Percentiles rank a stretch among this genome's conserved stretches.
Conservation (phyloP, 495 filamentous ascomycete species). For the Penicillium steckii region DNA sequence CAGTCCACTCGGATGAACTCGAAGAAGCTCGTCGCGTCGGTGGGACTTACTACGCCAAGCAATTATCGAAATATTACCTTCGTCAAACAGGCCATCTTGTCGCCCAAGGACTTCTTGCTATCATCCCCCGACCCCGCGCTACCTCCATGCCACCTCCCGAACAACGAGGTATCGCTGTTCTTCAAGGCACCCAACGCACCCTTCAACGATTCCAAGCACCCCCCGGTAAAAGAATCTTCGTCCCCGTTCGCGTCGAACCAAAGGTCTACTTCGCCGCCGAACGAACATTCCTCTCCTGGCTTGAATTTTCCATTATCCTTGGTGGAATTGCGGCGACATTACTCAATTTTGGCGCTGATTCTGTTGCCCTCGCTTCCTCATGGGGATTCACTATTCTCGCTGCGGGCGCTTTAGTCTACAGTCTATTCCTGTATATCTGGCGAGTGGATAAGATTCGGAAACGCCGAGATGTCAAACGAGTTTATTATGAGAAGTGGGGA, state of each 20-base stretch:
- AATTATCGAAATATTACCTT: conserved; percentile 50
- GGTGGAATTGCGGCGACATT: conserved; percentile 88
- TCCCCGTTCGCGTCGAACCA: conserved; percentile 92
- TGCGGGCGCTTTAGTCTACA: conserved; percentile 70
- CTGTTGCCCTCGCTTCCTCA: conserved; percentile 60
- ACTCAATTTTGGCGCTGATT: conserved; percentile 76
- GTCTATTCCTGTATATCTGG: conserved; percentile 80
- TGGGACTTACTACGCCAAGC: conserved; percentile 65
- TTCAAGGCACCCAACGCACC: conserved; percentile 51
- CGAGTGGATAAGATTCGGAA: conserved; percentile 79
- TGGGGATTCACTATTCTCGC: conserved; percentile 83
- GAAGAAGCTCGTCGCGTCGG: conserved; percentile 73
- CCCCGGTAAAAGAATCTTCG: conserved; percentile 90
- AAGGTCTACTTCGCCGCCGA: conserved; percentile 98
- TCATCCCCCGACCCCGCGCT: conserved; percentile 60
- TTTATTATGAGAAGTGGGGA: conserved; percentile 86
- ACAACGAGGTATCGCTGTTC: conserved; percentile 44
- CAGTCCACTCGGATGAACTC: conserved; percentile 61
- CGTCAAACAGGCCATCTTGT: conserved; percentile 39
- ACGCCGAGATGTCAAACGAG: conserved; percentile 67
- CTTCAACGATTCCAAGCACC: conserved; percentile 77
- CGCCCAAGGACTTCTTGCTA: conserved; percentile 42
- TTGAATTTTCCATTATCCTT: conserved; percentile 93
- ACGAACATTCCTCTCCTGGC: conserved; percentile 94
- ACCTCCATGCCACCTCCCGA: conserved; percentile 57